These are phyloP conservation scores for Cicer yamashitae DNA, from an alignment of 306 rosid species.

Conservation along the genomic window DNA sequence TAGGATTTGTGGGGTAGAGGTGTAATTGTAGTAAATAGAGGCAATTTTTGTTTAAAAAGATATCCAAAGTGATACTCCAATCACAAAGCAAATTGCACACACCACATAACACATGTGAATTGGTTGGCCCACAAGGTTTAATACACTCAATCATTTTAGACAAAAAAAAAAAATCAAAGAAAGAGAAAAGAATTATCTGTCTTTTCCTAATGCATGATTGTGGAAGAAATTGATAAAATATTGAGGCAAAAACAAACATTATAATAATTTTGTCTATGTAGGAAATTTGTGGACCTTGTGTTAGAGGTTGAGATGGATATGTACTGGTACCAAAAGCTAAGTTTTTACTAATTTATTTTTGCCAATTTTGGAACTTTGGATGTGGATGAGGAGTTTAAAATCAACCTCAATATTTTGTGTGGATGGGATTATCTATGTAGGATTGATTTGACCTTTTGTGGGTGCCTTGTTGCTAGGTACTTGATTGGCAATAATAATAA, in stretches of 20 bases:
- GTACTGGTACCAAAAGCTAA: neutral
- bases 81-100: slow-evolving; percentile 20
- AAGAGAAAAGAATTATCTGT: neutral
- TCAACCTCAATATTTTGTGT: slow-evolving; percentile 20
- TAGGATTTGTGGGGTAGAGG: too few relatives aligned
- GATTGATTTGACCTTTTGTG: slow-evolving; percentile 27
- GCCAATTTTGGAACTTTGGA: slow-evolving; percentile 4
- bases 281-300: slow-evolving; percentile 36
- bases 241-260: slow-evolving; percentile 11
- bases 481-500: slow-evolving; percentile 31
- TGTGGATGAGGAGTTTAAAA: slow-evolving; percentile 23
- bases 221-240: slow-evolving; percentile 6
- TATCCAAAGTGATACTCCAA: neutral
- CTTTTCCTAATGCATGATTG: slow-evolving; percentile 39
- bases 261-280: slow-evolving; percentile 8
- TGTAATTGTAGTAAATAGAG: too few relatives aligned
- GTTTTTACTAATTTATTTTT: neutral
- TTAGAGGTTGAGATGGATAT: neutral
- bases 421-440: slow-evolving; percentile 13
- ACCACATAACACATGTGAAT: slow-evolving; percentile 41
- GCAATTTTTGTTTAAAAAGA: too few relatives aligned
- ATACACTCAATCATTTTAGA: slow-evolving; percentile 1
- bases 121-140: slow-evolving; percentile 28
- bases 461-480: slow-evolving; percentile 17
- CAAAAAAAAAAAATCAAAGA: neutral